phyloP scores from a whole-genome alignment of 345 rosid species.

The Populus simonii region DNA sequence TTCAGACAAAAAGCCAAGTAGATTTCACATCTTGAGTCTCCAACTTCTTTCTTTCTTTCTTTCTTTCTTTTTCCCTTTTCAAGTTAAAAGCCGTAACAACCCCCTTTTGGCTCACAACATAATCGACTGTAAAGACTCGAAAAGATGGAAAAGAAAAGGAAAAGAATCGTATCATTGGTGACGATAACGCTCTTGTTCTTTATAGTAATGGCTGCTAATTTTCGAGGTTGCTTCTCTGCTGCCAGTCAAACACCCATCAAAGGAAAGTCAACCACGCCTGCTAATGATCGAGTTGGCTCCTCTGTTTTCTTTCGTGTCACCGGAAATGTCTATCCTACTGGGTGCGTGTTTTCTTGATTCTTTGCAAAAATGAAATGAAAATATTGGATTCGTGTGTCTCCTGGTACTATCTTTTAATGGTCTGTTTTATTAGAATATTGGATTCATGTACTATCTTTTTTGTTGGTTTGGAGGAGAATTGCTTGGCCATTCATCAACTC shows the following conservation, averaged over 20 bases:
- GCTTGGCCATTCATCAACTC: not conserved
- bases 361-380: not conserved
- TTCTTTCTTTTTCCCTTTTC: not conserved
- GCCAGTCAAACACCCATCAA: slow-evolving; percentile 21
- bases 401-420: not conserved
- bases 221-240: slow-evolving; percentile 30
- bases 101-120: not conserved
- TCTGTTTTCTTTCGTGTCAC: slow-evolving; percentile 58
- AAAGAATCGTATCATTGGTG: not conserved
- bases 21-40: not conserved
- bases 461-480: not conserved
- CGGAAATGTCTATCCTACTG: slow-evolving; percentile 91
- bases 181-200: not conserved
- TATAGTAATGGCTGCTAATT: slow-evolving; percentile 16
- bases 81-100: not conserved
- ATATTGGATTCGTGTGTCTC: not conserved
- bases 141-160: slow-evolving; percentile 20
- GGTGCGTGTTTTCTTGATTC: slow-evolving; percentile 56
- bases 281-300: slow-evolving; percentile 27
- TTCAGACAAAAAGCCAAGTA: not conserved
- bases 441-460: not conserved
- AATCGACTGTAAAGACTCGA: not conserved
- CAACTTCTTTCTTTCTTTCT: not conserved
- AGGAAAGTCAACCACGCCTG: slow-evolving; percentile 20
- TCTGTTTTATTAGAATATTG: not conserved